phyloP scores from a whole-genome alignment of 2,329 filamentous ascomycete species.

The Fusarium circinatum region DNA sequence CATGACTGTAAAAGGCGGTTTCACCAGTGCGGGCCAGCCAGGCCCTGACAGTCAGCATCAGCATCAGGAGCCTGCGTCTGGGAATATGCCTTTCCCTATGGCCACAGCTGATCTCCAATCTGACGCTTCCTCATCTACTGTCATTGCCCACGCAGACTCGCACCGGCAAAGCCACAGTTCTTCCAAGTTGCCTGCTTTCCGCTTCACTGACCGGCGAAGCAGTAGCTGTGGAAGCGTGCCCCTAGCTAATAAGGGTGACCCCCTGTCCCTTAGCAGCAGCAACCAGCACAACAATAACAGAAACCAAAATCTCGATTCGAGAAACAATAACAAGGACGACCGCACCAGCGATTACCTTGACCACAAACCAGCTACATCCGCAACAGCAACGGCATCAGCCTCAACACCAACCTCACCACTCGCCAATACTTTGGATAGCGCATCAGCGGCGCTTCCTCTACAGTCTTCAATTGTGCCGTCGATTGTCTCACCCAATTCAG shows the following conservation, averaged over 20 bases:
- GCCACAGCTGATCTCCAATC: constrained; percentile 24
- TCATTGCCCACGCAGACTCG: constrained; percentile 48
- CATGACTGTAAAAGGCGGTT: constrained; percentile 46
- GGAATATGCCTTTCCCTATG: constrained; percentile 16
- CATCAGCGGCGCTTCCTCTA: constrained; percentile 32
- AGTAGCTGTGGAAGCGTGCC: constrained; percentile 37
- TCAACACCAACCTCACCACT: constrained; percentile 30
- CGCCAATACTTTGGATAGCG: constrained; percentile 33
- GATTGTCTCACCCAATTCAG: constrained; percentile 44
- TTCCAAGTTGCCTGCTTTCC: constrained; percentile 66
- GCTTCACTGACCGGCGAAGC: constrained; percentile 60
- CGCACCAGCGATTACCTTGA: constrained; percentile 9
- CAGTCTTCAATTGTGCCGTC: constrained; percentile 40
- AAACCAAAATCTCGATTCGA: constrained; percentile 30
- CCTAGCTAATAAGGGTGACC: constrained; percentile 35
- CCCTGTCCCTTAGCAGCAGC: constrained; percentile 29
- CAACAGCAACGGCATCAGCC: neutral
- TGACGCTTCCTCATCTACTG: constrained; percentile 24
- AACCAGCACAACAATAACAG: constrained; percentile 24
- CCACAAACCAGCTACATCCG: constrained; percentile 11
- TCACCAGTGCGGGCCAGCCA: constrained; percentile 44
- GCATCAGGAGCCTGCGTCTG: constrained; percentile 9
- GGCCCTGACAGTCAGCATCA: constrained; percentile 34
- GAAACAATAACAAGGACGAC: constrained; percentile 29
- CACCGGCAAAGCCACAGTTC: constrained; percentile 65